Conservation (phyloP, 2,329 filamentous ascomycete species). For the Sporothrix phasma region DNA sequence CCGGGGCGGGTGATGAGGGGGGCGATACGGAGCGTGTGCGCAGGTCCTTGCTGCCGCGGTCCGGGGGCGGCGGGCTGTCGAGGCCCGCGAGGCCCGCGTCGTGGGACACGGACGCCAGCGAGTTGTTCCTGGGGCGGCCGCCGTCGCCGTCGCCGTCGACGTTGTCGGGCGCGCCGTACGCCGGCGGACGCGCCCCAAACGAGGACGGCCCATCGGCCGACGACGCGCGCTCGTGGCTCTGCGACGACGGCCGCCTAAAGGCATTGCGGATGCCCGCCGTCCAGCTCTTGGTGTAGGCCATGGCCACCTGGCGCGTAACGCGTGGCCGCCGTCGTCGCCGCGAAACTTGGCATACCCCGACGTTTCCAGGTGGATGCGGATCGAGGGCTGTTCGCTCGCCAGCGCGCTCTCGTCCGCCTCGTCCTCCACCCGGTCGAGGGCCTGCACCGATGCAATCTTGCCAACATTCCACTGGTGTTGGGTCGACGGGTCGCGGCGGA, state of each 20-base stretch:
- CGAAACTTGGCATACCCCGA: slow-evolving; percentile 50
- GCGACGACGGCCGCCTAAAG: slow-evolving; percentile 25
- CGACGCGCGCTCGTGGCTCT: background rate
- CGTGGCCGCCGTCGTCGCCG: slow-evolving; percentile 15
- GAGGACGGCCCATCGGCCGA: background rate
- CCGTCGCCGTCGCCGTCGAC: background rate
- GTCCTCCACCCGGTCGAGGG: slow-evolving; percentile 10
- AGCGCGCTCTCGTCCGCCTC: slow-evolving; percentile 13
- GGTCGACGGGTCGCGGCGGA: slow-evolving; percentile 61
- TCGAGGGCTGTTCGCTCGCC: slow-evolving; percentile 29
- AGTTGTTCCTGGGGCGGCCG: slow-evolving; percentile 1
- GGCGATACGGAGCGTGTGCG: background rate
- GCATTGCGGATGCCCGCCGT: slow-evolving; percentile 37
- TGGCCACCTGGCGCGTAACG: slow-evolving; percentile 45
- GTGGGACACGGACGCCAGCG: slow-evolving; percentile 22
- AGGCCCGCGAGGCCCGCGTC: background rate
- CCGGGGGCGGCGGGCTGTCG: slow-evolving; percentile 32
- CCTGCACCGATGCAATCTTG: slow-evolving; percentile 47
- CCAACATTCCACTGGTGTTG: slow-evolving; percentile 69
- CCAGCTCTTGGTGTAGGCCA: slow-evolving; percentile 46
- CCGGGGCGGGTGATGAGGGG: background rate
- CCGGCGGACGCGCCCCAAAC: background rate
- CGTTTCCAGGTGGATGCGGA: slow-evolving; percentile 44
- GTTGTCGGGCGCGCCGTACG: background rate
- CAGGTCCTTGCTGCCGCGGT: slow-evolving; percentile 16